Conservation (phyloP, 192 early-diverging fungal genomes). For the Backusella australiensis region DNA sequence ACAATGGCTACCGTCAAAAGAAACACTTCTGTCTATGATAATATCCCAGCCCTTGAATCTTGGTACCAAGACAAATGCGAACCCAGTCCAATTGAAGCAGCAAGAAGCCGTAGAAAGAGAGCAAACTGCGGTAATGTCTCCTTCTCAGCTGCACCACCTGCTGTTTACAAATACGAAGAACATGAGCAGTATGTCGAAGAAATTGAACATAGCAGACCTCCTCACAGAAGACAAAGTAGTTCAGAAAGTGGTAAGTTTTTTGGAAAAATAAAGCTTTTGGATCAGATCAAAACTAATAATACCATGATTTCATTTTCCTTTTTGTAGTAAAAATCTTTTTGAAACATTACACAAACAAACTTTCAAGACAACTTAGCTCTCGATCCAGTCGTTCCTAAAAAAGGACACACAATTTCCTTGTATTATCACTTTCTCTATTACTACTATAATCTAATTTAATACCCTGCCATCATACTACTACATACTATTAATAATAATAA, state of each 20-base stretch:
- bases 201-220: not conserved
- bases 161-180: not conserved
- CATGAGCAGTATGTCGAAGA: not conserved
- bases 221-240: slow-evolving; percentile 2
- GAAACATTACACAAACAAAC: slow-evolving; percentile 6
- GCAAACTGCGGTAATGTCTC: not conserved
- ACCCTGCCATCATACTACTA: not conserved
- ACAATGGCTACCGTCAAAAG: not conserved
- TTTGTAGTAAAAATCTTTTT: slow-evolving; percentile 1
- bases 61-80: not conserved
- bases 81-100: not conserved
- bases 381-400: not conserved
- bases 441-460: not conserved
- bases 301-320: slow-evolving; percentile 8
- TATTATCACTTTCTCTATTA: not conserved
- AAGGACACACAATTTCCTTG: not conserved
- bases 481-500: not conserved
- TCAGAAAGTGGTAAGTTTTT: not conserved
- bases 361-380: slow-evolving; percentile 5
- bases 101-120: not conserved
- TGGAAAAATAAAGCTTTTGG: not conserved
- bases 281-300: not conserved
- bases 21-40: not conserved
- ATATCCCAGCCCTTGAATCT: not conserved
- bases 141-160: not conserved